These are phyloP conservation scores for Cordia subcordata DNA, from an alignment of 257 asterid genomes.

Conservation along the genomic window DNA sequence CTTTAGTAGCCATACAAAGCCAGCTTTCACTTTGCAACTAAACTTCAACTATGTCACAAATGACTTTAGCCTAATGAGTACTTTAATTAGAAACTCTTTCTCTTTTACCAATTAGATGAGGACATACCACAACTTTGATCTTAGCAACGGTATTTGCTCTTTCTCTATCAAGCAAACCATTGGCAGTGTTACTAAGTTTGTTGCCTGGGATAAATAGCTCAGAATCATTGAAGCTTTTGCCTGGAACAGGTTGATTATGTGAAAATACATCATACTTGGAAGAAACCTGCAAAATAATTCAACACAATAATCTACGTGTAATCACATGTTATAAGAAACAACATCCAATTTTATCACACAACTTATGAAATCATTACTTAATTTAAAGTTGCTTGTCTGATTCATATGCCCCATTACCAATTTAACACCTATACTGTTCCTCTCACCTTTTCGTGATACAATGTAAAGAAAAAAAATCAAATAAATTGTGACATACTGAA, in stretches of 20 bases:
- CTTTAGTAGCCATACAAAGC: neutral
- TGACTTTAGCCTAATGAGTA: neutral
- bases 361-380: neutral
- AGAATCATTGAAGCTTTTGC: slow-evolving; percentile 23
- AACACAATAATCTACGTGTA: neutral
- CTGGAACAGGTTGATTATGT: slow-evolving; percentile 9
- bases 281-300: slow-evolving; percentile 17
- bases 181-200: slow-evolving; percentile 12
- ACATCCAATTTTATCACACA: neutral
- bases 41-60: too few relatives aligned
- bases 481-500: too few relatives aligned
- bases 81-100: neutral
- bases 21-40: too few relatives aligned
- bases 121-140: slow-evolving; percentile 38
- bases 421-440: neutral
- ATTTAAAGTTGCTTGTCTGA: neutral
- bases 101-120: neutral
- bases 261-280: slow-evolving; percentile 17
- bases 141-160: slow-evolving; percentile 28
- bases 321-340: neutral
- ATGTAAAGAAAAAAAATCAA: too few relatives aligned
- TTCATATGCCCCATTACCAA: neutral
- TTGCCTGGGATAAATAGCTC: slow-evolving; percentile 13
- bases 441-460: too few relatives aligned
- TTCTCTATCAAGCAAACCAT: slow-evolving; percentile 23